Base-by-base conservation (phyloP, 2,329 filamentous ascomycete genomes). In the Harringtonia lauricola region DNA sequence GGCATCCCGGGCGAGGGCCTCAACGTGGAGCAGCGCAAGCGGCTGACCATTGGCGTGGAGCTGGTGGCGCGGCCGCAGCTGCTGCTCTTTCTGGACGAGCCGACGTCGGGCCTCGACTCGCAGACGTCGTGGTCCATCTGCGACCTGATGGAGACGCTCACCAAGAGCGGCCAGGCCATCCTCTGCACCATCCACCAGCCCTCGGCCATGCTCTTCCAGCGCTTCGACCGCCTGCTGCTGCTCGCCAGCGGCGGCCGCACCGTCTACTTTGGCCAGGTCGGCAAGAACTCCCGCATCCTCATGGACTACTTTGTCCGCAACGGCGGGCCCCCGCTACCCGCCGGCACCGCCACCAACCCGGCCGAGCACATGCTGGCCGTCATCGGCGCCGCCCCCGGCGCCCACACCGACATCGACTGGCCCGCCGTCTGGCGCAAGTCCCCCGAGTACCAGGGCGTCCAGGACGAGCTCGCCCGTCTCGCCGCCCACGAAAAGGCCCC, bases 51-150 rank as follows among this genome's bases (percentile, higher is more conserved):
- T 24, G 76, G 71, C 14, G 74, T 79, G 8, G 76, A 79, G 52
- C 60, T 79, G 3, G 75, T 76, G 4, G 72, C 74, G 4, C 78
- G 77, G 54, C 76, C 75, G 0, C 81, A 86, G 34, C 71, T 95
- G 41, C 72, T 95, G 47, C 76, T 95, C 39, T 95, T 95, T 67
- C 77, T 95, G 31, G 89, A 95, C 55, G 89, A 95, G 62, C 89
- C 89, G 15, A 95, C 89, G 4, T 95, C 87, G 29, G 89, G 89
- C 68, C 78, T 95, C 19, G 89, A 95, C 63, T 86, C 80, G 56
- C 87, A 95, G 62, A 94, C 88, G 1, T 90, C 88, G 1, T 95
- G 86, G 86, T 85, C 86, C 50, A 95, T 95, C 57, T 72, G 87
- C 36, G 81, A 87, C 59, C 74, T 95, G 12, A 74, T 95, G 36